Evolutionary conservation across 139 green algal genomes (phyloP), one percentile per base, ranked within the genome.

Genomic region (Picocystis salinarum): DNA sequence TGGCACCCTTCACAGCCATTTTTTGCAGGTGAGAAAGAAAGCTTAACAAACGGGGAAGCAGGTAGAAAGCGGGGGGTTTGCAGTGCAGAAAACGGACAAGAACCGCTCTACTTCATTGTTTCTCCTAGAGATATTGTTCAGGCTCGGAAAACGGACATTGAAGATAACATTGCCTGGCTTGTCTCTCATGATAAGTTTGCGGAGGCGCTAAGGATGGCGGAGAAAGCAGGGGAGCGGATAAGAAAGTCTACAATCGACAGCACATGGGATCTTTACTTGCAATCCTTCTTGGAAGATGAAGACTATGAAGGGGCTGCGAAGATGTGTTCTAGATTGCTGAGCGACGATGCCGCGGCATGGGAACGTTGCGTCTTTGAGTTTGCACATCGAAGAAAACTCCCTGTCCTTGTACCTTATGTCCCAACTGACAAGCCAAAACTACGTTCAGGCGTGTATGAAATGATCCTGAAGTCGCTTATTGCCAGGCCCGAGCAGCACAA

Each of bases 161-260:
- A 71, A 36, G 79, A 93, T 59, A 66, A 76, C 3, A 52, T 93
- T 27, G 33, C 26, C 0, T 93, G 83, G 83, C 60, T 93, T 33
- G 45, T 77, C 34, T 52, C 69, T 39, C 68, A 65, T 20, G 25
- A 52, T 9, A 56, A 58, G 5, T 83, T 71, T 48, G 46, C 66
- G 22, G 61, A 78, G 33, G 82, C 82, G n/a, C 61, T 93, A 39
- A 29, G 27, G 2, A 48, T 78, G 13, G 67, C 66, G 15, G 70
- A 79, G 37, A 69, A 76, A 26, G 39, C 46, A 4, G 45, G 46
- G 11, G 33, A 33, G 12, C 22, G 15, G 33, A 5, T 48, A n/a
- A 30, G 26, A 25, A 49, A 19, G 25, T 22, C 11, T n/a, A 66
- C 61, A 12, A 23, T 18, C 27, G 39, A 48, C 46, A 20, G 58